These are phyloP conservation scores for Colletotrichum lini DNA, from an alignment of 2,329 filamentous ascomycete genomes.

Conservation along the genomic window DNA sequence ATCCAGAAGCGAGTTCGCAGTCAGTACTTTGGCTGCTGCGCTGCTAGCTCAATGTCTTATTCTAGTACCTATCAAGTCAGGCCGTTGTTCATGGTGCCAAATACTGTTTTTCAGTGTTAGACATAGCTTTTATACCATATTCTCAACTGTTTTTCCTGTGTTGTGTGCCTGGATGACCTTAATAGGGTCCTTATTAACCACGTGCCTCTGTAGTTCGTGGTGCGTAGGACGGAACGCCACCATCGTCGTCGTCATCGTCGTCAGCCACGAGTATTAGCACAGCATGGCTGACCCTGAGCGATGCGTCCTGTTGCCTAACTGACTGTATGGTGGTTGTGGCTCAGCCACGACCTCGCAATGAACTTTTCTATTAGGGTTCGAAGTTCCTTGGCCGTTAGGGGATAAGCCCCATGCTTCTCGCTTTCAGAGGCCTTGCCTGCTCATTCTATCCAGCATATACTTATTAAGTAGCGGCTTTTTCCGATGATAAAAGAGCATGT, in stretches of 20 bases:
- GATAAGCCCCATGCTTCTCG: background rate
- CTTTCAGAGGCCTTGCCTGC: background rate
- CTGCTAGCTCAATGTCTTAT: background rate
- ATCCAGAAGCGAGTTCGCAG: background rate
- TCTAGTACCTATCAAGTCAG: background rate
- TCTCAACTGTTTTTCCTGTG: too few relatives aligned
- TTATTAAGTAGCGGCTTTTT: too few relatives aligned
- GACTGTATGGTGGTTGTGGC: background rate
- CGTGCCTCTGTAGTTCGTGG: too few relatives aligned
- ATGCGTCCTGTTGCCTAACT: background rate
- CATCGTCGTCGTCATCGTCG: background rate
- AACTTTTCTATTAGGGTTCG: background rate
- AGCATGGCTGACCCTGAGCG: background rate
- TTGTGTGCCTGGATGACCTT: too few relatives aligned
- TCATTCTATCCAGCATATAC: background rate
- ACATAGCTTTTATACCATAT: too few relatives aligned
- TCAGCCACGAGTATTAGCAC: background rate
- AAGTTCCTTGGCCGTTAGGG: too few relatives aligned
- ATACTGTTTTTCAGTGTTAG: too few relatives aligned
- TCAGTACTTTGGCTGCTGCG: background rate
- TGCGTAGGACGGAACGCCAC: too few relatives aligned
- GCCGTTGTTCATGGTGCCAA: background rate
- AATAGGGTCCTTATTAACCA: too few relatives aligned
- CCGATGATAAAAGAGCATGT: too few relatives aligned
- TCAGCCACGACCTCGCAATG: background rate